phyloP scores from a whole-genome alignment of 768 basidiomycete genomes.

The Krasilnikovozyma curviuscula region DNA sequence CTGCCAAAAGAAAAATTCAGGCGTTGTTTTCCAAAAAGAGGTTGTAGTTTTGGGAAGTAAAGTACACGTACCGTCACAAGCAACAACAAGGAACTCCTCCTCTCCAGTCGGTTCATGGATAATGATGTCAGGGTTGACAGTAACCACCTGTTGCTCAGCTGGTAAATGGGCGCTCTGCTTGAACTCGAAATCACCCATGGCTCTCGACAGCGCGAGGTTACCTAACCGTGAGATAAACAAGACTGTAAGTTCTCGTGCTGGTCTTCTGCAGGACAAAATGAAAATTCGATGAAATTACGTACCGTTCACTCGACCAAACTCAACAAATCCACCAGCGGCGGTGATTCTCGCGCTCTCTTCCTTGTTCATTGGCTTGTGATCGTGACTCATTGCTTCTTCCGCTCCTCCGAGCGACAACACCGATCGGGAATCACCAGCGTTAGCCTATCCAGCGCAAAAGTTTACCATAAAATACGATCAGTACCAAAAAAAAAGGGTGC shows the following conservation, averaged over 20 bases:
- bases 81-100: slow-evolving; percentile 90
- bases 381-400: slow-evolving; percentile 72
- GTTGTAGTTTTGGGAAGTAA: not conserved
- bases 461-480: slow-evolving; percentile 1
- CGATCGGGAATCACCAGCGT: slow-evolving; percentile 88
- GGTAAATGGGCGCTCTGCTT: slow-evolving; percentile 70
- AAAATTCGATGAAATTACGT: slow-evolving; percentile 16
- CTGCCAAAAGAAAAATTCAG: slow-evolving; percentile 28
- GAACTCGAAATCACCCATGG: slow-evolving; percentile 95
- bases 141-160: slow-evolving; percentile 85
- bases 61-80: slow-evolving; percentile 65
- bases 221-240: slow-evolving; percentile 33
- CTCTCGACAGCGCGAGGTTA: slow-evolving; percentile 84
- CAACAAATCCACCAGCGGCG: slow-evolving; percentile 83
- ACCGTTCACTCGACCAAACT: slow-evolving; percentile 95
- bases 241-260: not conserved
- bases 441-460: slow-evolving; percentile 42
- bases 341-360: slow-evolving; percentile 67
- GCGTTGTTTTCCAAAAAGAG: not conserved
- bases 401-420: slow-evolving; percentile 69
- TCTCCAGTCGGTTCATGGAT: slow-evolving; percentile 62
- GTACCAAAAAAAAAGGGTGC: not conserved
- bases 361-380: slow-evolving; percentile 85
- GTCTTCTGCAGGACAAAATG: not conserved
- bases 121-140: slow-evolving; percentile 78